phyloP scores from a whole-genome alignment of 176 grass and related monocot genomes.

The Carex kokanica region DNA sequence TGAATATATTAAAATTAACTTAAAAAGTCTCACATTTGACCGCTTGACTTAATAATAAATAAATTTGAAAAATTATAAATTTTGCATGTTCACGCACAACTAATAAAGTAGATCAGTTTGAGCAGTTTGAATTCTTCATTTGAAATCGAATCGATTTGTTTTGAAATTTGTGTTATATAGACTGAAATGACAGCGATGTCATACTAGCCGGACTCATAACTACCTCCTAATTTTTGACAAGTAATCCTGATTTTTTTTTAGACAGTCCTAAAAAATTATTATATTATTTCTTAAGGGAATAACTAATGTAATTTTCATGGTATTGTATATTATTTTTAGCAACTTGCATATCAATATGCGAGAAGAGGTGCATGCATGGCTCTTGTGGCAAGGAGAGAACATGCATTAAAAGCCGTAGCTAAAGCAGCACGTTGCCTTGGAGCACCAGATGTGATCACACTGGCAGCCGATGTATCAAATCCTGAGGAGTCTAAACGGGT shows the following conservation, averaged over 20 bases:
- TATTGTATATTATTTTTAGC: constrained; percentile 39
- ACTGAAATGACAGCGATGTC: no score
- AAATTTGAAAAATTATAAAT: no score
- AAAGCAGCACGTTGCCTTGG: constrained; percentile 50
- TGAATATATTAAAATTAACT: no score
- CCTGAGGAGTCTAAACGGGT: constrained; percentile 52
- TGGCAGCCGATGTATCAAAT: constrained; percentile 62
- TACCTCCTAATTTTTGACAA: no score
- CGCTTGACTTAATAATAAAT: no score
- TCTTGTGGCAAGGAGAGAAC: constrained; percentile 64
- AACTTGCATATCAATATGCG: constrained; percentile 82
- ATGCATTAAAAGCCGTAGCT: constrained; percentile 50
- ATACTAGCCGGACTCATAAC: no score
- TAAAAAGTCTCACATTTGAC: no score
- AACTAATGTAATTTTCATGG: background rate
- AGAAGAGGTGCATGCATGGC: constrained; percentile 63
- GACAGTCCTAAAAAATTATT: background rate
- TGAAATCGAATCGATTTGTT: no score
- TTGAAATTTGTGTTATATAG: no score
- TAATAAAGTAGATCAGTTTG: no score
- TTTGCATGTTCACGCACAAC: no score
- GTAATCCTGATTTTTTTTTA: background rate
- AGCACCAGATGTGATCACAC: constrained; percentile 51
- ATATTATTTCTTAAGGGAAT: background rate
- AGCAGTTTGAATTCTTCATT: no score